phyloP scores from a whole-genome alignment of 768 basidiomycete genomes.

The Crepidotus variabilis region DNA sequence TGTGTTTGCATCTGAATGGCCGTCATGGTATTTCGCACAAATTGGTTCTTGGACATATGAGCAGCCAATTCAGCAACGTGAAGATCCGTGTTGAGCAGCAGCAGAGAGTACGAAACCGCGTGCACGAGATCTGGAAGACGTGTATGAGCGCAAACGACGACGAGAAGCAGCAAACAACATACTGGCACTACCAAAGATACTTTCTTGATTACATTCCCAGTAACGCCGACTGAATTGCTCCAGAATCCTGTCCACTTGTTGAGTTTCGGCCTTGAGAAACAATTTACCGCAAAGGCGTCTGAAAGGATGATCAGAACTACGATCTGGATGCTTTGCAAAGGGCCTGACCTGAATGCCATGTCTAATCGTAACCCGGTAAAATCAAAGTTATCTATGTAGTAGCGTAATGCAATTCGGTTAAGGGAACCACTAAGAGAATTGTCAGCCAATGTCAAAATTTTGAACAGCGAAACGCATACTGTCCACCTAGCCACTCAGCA shows the following conservation, averaged over 20 bases:
- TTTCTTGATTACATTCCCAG: conserved; percentile 84
- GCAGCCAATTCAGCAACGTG: conserved; percentile 88
- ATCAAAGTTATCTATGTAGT: conserved; percentile 89
- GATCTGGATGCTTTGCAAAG: conserved; percentile 3
- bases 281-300: conserved; percentile 90
- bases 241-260: conserved; percentile 95
- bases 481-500: conserved; percentile 92
- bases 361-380: conserved; percentile 81
- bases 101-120: conserved; percentile 86
- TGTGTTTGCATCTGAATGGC: conserved; percentile 80
- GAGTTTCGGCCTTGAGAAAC: conserved; percentile 92
- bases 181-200: conserved; percentile 85
- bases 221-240: conserved; percentile 89
- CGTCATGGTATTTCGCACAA: conserved; percentile 86
- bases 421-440: conserved; percentile 54
- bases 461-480: conserved; percentile 52
- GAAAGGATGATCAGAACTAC: conserved; percentile 4
- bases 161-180: conserved; percentile 23
- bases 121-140: conserved; percentile 77
- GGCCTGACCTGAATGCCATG: conserved; percentile 76
- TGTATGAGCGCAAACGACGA: conserved; percentile 3
- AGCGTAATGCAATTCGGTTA: conserved; percentile 69
- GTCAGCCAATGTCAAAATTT: conserved; percentile 6
- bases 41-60: conserved; percentile 90
- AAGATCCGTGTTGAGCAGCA: conserved; percentile 94